A percentile compares a stretch with the other conserved stretches of the same genome.
Evolutionary conservation across 2,329 filamentous ascomycete species (phyloP).

Genomic region (Aureobasidium mangrovei): DNA sequence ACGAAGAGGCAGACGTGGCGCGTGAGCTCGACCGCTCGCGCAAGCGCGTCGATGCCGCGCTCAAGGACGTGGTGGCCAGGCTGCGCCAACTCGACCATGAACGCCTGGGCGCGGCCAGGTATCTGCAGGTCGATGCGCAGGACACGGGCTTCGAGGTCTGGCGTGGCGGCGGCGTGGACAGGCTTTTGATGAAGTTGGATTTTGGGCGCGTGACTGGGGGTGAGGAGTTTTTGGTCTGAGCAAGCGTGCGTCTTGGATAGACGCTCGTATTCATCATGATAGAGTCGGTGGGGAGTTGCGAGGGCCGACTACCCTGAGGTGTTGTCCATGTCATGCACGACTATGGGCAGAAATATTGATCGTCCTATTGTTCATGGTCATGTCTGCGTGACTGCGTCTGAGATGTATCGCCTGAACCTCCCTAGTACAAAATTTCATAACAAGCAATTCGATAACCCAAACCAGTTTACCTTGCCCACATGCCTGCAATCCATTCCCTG

Average conservation of each 20-base stretch:
- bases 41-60: constrained; percentile 54
- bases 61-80: constrained; percentile 52
- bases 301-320: too few relatives aligned
- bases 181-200: constrained; percentile 85
- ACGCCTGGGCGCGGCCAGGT: constrained; percentile 28
- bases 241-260: too few relatives aligned
- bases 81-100: constrained; percentile 53
- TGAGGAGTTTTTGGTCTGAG: constrained; percentile 18
- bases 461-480: not conserved
- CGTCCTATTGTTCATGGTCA: too few relatives aligned
- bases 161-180: constrained; percentile 70
- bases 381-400: too few relatives aligned
- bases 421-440: too few relatives aligned
- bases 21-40: constrained; percentile 57
- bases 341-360: too few relatives aligned
- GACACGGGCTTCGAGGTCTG: constrained; percentile 53
- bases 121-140: constrained; percentile 19
- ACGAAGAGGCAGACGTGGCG: constrained; percentile 63
- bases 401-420: too few relatives aligned
- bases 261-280: too few relatives aligned
- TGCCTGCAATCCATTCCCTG: not conserved
- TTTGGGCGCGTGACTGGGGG: constrained; percentile 34
- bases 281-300: too few relatives aligned
- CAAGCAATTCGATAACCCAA: too few relatives aligned
- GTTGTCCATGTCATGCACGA: too few relatives aligned